Evolutionary conservation across 495 filamentous ascomycete genomes (phyloP).

Genomic region (Pyronema omphalodes): DNA sequence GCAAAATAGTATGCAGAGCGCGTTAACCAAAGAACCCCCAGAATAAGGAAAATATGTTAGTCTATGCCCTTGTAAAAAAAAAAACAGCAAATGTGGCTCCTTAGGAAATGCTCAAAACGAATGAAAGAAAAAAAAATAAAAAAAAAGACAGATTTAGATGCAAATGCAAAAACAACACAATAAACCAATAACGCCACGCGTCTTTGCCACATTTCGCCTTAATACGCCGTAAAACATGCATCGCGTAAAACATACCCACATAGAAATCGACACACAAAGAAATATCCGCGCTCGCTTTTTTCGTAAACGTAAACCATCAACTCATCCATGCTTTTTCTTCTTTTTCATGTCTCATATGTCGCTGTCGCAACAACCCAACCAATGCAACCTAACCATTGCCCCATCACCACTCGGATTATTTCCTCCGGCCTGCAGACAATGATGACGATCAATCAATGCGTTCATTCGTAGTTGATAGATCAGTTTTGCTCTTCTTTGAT

Average conservation of each 20-base stretch:
- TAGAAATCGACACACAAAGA: background rate
- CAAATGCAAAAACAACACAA: background rate
- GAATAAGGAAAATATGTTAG: background rate
- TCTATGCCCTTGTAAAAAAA: background rate
- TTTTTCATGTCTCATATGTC: no score
- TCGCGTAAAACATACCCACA: background rate
- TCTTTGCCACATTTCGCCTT: background rate
- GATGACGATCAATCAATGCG: background rate
- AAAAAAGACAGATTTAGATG: background rate
- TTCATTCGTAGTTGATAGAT: background rate
- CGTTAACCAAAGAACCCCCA: background rate
- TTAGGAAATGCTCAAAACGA: no score
- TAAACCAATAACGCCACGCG: constrained; percentile 1
- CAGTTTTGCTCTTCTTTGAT: background rate
- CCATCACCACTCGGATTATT: constrained; percentile 1
- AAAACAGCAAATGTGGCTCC: constrained; percentile 2
- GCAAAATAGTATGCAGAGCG: no score
- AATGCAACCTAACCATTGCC: background rate
- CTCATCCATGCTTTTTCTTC: no score
- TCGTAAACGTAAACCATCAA: no score
- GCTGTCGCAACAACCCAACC: no score
- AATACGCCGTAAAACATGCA: background rate
- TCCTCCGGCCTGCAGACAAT: background rate
- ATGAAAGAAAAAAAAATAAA: background rate
- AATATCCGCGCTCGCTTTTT: background rate